Evolutionary conservation across 805 yeast genomes (phyloP).

Genomic region (Candida nitratophila): DNA sequence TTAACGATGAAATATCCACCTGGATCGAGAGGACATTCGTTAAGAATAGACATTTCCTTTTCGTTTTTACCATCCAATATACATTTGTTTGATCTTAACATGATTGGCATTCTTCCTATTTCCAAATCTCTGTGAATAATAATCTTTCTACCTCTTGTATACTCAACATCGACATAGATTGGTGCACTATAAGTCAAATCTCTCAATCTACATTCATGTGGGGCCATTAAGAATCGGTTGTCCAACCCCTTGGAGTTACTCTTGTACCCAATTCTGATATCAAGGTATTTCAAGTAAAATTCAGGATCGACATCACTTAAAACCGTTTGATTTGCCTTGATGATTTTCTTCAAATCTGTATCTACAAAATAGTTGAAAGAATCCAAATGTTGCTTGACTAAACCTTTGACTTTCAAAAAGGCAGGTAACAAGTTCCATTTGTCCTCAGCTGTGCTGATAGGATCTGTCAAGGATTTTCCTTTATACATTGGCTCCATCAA

Average conservation of each 20-base stretch:
- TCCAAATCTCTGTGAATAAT: conserved; percentile 85
- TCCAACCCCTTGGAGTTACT: conserved; percentile 39
- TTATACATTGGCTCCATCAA: conserved; percentile 73
- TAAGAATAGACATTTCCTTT: conserved; percentile 74
- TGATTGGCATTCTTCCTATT: conserved; percentile 98
- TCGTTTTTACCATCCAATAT: conserved; percentile 74
- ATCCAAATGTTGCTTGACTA: conserved; percentile 95
- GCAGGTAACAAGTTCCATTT: conserved; percentile 98
- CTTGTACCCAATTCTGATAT: conserved; percentile 83
- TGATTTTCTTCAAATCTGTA: conserved; percentile 85
- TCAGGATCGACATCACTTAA: conserved; percentile 96
- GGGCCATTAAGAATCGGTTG: conserved; percentile 65
- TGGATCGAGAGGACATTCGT: conserved; percentile 96
- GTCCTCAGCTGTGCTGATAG: conserved; percentile 85
- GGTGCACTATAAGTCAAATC: conserved; percentile 95
- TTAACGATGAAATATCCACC: conserved; percentile 98
- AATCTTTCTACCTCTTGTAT: conserved; percentile 90
- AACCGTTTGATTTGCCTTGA: conserved; percentile 82
- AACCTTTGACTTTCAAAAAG: conserved; percentile 87
- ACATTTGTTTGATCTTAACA: conserved; percentile 92
- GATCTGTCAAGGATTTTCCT: conserved; percentile 84
- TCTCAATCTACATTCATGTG: conserved; percentile 92
- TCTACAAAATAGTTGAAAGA: conserved; percentile 98
- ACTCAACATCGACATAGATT: conserved; percentile 92
- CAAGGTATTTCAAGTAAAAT: conserved; percentile 86